Base-by-base conservation (phyloP, 2,329 filamentous ascomycete species). In the Colletotrichum destructivum region DNA sequence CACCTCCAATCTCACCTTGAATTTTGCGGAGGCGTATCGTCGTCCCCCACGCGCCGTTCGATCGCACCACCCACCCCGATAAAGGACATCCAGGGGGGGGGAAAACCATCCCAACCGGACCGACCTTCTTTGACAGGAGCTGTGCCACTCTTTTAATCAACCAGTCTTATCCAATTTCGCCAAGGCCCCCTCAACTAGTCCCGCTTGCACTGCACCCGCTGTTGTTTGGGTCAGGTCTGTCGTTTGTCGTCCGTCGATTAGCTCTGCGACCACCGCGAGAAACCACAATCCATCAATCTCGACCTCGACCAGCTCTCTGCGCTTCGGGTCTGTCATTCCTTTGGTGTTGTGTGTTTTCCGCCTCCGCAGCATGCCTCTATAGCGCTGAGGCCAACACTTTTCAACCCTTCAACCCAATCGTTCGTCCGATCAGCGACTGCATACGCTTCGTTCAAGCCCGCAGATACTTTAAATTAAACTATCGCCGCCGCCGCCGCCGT, bases 41-140 rank as follows among this genome's bases (percentile, higher is more conserved):
- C 46, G 44, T 18, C 21, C 9, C 49, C 68, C 54, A 8, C 67
- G 16, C 59, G 18, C 49, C 15, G 26, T 15, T 38, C 44, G 26
- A 23, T 21, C 40, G 40, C 59, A 52, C 44, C 52, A 62, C 38
- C 62, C 42, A 38, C 55, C 57, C 66, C 59, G 67, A 40, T 49
- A 62, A 73, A 78, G 78, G 55, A 47, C 31, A 31, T 3, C 31
- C 4, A 8, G 6, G 31, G 31, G 31, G 31, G 31, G 7, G 31
- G 7, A 51, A 52, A 31, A 60, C 18, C 2, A 51, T 46, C 15
- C 52, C 59, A 49, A 54, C 51, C 16, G 57, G 57, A 52, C 68
- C 78, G 57, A 59, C 68, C 78, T 76, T 81, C 81, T 82, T 82
- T 79, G 79, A 82, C 62, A 81, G 79, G 80, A 77, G 76, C 78